phyloP scores from a whole-genome alignment of 192 early-diverging fungal species.

The Chytriomyces confervae region DNA sequence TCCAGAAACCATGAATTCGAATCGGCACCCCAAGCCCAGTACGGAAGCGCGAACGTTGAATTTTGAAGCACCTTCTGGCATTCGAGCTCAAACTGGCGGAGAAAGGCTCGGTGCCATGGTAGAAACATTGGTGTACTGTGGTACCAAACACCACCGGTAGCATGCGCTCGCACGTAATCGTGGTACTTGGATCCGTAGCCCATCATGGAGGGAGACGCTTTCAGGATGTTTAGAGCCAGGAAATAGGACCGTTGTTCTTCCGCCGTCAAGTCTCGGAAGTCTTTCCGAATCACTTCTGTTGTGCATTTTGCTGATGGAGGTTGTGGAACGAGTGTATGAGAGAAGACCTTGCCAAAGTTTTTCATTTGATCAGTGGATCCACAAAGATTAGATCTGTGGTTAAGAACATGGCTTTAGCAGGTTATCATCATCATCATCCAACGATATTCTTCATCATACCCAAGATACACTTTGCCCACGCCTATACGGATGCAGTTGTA shows the following conservation, averaged over 20 bases:
- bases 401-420: not conserved
- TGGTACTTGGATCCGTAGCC: conserved; percentile 13
- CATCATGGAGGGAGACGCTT: not conserved
- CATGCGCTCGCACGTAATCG: conserved; percentile 18
- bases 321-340: not conserved
- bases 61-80: conserved; percentile 21
- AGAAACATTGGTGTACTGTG: conserved; percentile 36
- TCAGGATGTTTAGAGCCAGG: conserved; percentile 27
- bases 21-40: conserved; percentile 66
- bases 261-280: conserved; percentile 33
- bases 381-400: not conserved
- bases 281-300: conserved; percentile 1
- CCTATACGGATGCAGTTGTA: conserved; percentile 16
- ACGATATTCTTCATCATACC: not conserved
- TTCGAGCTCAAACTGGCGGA: conserved; percentile 27
- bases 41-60: conserved; percentile 53
- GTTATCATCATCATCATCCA: not conserved
- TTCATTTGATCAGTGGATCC: not conserved
- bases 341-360: conserved; percentile 6
- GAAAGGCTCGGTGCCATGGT: conserved; percentile 43
- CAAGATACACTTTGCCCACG: conserved; percentile 1
- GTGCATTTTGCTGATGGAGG: conserved; percentile 1
- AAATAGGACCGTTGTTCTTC: conserved; percentile 29
- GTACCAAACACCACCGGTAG: not conserved
- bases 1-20: not conserved